A percentile compares a stretch with the other conserved stretches of the same genome.
phyloP scores from a whole-genome alignment of 202 grass and related monocot species.

The Alloteropsis angusta region DNA sequence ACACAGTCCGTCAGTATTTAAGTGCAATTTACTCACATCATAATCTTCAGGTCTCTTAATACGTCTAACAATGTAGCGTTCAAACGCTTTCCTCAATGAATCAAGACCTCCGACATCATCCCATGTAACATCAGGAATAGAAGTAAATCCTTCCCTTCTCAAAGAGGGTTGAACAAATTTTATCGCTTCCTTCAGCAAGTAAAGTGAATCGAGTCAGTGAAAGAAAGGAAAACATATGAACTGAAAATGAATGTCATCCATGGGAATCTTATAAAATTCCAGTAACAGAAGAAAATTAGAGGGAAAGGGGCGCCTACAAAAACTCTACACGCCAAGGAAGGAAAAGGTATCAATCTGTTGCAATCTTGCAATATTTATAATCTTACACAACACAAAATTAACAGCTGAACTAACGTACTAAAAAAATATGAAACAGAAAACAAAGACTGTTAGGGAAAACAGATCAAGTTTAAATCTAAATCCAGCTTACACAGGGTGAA shows the following conservation, averaged over 20 bases:
- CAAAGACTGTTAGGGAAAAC: not conserved
- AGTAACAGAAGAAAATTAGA: no score
- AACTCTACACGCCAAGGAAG: no score
- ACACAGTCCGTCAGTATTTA: no score
- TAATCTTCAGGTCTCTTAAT: constrained; percentile 78
- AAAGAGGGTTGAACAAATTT: constrained; percentile 89
- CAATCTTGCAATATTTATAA: no score
- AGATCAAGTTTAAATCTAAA: not conserved
- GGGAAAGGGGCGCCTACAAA: no score
- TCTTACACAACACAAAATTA: not conserved
- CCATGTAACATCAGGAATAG: constrained; percentile 83
- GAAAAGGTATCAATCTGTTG: not conserved
- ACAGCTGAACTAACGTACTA: not conserved
- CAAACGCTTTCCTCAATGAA: constrained; percentile 67
- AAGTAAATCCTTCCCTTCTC: constrained; percentile 92
- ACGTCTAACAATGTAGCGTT: constrained; percentile 59
- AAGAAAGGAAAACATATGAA: no score
- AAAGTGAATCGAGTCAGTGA: not conserved
- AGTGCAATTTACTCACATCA: no score
- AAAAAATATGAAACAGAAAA: not conserved
- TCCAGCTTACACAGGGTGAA: not conserved
- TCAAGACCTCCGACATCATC: constrained; percentile 72
- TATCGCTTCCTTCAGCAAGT: constrained; percentile 42
- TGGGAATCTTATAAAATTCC: no score
- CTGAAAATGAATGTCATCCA: no score